A percentile compares a stretch with the other conserved stretches of the same genome.
Evolutionary conservation across 371 early-diverging fungal genomes (phyloP).

Genomic region (Mucor lusitanicus): DNA sequence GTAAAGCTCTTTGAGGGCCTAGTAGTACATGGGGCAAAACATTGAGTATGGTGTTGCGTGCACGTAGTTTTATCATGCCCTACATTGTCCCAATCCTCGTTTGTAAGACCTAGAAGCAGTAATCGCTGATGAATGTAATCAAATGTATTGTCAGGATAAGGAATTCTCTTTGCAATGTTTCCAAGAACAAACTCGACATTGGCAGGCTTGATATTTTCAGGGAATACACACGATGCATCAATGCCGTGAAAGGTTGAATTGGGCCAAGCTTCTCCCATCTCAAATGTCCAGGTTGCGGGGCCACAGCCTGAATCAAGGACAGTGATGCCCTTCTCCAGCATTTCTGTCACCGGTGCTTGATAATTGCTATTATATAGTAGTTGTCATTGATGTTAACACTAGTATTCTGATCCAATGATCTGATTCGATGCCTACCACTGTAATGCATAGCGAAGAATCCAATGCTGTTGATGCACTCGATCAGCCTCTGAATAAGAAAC

Average conservation of each 20-base stretch:
- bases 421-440: neutral
- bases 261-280: conserved; percentile 16
- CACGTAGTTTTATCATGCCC: neutral
- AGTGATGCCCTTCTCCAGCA: conserved; percentile 17
- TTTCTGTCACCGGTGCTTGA: conserved; percentile 6
- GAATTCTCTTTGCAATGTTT: conserved; percentile 55
- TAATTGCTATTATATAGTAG: conserved; percentile 3
- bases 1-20: conserved; percentile 10
- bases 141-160: conserved; percentile 56
- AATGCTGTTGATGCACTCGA: conserved; percentile 19
- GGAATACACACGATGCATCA: conserved; percentile 41
- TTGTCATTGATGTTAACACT: neutral
- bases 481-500: conserved; percentile 9
- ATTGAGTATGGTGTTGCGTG: too few species aligned
- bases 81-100: conserved; percentile 32
- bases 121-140: conserved; percentile 59
- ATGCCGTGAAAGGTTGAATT: conserved; percentile 35
- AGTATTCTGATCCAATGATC: neutral
- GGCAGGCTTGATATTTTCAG: conserved; percentile 40
- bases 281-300: neutral
- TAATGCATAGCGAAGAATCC: conserved; percentile 4
- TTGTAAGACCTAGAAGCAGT: conserved; percentile 30
- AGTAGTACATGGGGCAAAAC: neutral
- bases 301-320: too few species aligned
- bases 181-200: conserved; percentile 48